Base-by-base conservation (phyloP, 1,284 basidiomycete species). In the Somion occarium region DNA sequence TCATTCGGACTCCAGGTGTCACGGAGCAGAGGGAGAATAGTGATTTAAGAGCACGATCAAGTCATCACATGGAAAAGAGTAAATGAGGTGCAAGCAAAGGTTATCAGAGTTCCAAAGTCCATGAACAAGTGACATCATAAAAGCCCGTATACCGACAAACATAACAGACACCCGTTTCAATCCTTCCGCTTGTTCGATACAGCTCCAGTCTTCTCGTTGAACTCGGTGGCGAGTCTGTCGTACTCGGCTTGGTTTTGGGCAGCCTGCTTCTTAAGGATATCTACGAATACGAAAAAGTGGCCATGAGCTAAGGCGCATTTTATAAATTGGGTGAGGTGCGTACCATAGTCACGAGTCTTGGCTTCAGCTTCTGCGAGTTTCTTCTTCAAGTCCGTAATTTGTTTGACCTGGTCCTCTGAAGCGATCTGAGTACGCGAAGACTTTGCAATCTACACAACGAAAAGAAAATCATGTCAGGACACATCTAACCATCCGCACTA, bases 261-360 rank as follows among this genome's bases (percentile, higher is more conserved):
- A 0, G 88, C 85, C 68, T 94, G 91, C 69, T 85, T 87, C 75
- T 91, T 91, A 53, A 93, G 69, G n/a, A 83, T 87, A 34, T 83
- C 89, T 90, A 55, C 3, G 3, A 12, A 19, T 13, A 2, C 20
- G 20, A 5, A 25, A 37, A 30, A 30, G 43, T 25, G 44, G 44
- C 9, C 11, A 12, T 26, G 27, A 24, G 41, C 30, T 7, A 34
- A 15, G 30, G 30, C 15, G 30, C 20, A 13, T 5, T 19, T 23
- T 15, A 43, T 43, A 46, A 18, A 20, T 5, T 27, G 24, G 30
- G 12, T 5, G n/a, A 12, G 37, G 30, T 13, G 73, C 81, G 53
- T 57, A 90, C 88, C 83, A 58, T 88, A 85, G 64, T 93, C 90
- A 25, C 79, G 74, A 22, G 76, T 69, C 64, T 83, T 80, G 49